Percentiles rank a stretch among this genome's conserved stretches.
Conservation (phyloP, 1,284 basidiomycete genomes). For the Puccinia sorghi region DNA sequence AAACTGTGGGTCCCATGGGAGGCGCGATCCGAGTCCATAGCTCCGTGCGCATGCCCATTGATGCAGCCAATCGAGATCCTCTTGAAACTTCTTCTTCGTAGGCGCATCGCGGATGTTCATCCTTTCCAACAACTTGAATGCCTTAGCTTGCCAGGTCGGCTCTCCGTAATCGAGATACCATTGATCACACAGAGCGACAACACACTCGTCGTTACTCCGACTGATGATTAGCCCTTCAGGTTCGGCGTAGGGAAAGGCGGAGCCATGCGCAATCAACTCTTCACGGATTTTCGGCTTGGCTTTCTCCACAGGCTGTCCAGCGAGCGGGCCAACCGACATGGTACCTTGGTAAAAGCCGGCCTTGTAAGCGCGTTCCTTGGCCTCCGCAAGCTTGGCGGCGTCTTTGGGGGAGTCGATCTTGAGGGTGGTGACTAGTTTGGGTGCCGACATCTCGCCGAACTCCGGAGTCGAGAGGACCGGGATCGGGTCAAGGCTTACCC, state of each 20-base stretch:
- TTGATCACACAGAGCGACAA: conserved; percentile 97
- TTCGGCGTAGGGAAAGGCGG: conserved; percentile 91
- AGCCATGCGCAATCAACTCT: conserved; percentile 73
- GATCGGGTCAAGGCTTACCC: conserved; percentile 81
- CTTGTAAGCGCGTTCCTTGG: conserved; percentile 97
- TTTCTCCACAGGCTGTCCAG: conserved; percentile 81
- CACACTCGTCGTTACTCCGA: conserved; percentile 89
- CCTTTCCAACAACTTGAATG: conserved; percentile 78
- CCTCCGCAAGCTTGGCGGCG: conserved; percentile 84
- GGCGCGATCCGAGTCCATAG: conserved; percentile 90
- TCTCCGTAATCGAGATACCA: conserved; percentile 99
- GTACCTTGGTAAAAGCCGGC: conserved; percentile 94
- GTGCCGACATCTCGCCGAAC: conserved; percentile 88
- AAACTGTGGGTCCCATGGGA: conserved; percentile 97
- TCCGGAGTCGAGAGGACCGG: conserved; percentile 84
- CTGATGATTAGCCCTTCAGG: conserved; percentile 90
- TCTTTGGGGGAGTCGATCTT: conserved; percentile 98
- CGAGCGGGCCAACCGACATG: conserved; percentile 86
- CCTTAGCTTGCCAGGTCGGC: conserved; percentile 77
- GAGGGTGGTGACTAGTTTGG: conserved; percentile 80
- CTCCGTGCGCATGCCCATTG: conserved; percentile 98
- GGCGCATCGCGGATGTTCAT: conserved; percentile 90
- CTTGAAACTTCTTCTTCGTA: conserved; percentile 88
- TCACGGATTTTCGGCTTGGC: conserved; percentile 87
- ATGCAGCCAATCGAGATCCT: conserved; percentile 90